These are phyloP conservation scores for Diaporthe aspalathi DNA, from an alignment of 2,329 filamentous ascomycete species.

Conservation along the genomic window DNA sequence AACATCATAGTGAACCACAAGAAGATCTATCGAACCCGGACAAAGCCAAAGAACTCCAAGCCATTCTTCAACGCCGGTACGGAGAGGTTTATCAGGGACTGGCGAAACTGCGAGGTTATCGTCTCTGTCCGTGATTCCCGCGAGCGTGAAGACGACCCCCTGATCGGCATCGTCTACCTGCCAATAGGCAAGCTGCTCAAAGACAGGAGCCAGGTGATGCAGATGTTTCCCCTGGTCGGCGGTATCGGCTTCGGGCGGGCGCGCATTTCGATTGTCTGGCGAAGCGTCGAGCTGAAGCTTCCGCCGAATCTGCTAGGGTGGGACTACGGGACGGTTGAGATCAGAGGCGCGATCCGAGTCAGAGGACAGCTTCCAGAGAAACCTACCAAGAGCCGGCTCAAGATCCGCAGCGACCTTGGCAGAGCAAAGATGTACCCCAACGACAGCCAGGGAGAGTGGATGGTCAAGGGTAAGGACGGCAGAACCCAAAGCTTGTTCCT, in stretches of 20 bases:
- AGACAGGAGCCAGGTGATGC: conserved; percentile 72
- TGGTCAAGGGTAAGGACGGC: conserved; percentile 53
- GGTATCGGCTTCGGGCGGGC: conserved; percentile 79
- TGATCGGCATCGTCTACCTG: conserved; percentile 78
- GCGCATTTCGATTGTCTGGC: conserved; percentile 78
- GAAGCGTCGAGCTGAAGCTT: conserved; percentile 73
- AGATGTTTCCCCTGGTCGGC: conserved; percentile 74
- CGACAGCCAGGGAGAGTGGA: conserved; percentile 61
- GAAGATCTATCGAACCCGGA: conserved; percentile 76
- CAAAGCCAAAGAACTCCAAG: conserved; percentile 82
- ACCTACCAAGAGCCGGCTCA: conserved; percentile 63
- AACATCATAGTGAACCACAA: conserved; percentile 79
- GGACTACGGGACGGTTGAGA: conserved; percentile 77
- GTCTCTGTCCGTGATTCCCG: conserved; percentile 75
- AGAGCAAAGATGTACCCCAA: conserved; percentile 68
- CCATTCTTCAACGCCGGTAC: conserved; percentile 84
- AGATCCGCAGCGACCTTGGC: conserved; percentile 68
- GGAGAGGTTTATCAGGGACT: conserved; percentile 78
- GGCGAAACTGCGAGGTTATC: conserved; percentile 74
- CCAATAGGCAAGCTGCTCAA: conserved; percentile 71
- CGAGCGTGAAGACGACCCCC: conserved; percentile 75
- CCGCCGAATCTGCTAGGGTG: conserved; percentile 72
- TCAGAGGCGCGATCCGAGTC: conserved; percentile 63
- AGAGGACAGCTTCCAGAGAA: conserved; percentile 60
- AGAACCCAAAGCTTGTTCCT: conserved; percentile 58